phyloP scores from a whole-genome alignment of 75 land plant genomes.

The Selaginella tamariscina region DNA sequence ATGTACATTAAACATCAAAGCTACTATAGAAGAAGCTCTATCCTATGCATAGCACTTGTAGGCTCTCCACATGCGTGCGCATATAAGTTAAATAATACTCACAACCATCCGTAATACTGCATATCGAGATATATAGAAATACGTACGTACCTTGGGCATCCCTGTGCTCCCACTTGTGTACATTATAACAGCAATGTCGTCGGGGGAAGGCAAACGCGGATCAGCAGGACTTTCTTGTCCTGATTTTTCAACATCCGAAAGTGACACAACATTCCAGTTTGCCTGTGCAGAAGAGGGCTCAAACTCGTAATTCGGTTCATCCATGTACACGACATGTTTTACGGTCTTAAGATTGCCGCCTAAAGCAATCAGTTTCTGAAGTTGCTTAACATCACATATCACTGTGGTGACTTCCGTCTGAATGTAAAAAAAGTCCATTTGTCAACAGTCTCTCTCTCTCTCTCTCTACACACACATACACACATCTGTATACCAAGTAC shows the following conservation, averaged over 20 bases:
- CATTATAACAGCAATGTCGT: constrained; percentile 80
- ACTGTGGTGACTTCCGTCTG: constrained; percentile 80
- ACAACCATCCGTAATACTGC: no score
- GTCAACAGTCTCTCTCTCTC: no score
- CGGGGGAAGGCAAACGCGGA: constrained; percentile 42
- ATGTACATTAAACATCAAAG: no score
- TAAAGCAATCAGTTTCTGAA: constrained; percentile 47
- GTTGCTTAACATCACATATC: constrained; percentile 70
- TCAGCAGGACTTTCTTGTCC: constrained; percentile 39
- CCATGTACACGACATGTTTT: constrained; percentile 50
- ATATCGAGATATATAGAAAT: no score
- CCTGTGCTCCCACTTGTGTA: constrained; percentile 98
- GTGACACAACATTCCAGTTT: constrained; percentile 39
- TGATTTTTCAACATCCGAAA: constrained; percentile 42
- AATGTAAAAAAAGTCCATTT: no score
- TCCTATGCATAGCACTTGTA: no score
- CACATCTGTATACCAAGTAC: constrained; percentile 25
- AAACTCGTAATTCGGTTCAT: constrained; percentile 21
- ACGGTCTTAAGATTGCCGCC: constrained; percentile 37
- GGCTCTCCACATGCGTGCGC: no score
- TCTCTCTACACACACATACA: neutral
- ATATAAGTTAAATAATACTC: no score
- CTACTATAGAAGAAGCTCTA: no score
- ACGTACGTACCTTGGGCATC: constrained; percentile 62
- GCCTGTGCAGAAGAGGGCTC: constrained; percentile 17